phyloP scores from a whole-genome alignment of 805 yeast species.

The Candida boleticola region DNA sequence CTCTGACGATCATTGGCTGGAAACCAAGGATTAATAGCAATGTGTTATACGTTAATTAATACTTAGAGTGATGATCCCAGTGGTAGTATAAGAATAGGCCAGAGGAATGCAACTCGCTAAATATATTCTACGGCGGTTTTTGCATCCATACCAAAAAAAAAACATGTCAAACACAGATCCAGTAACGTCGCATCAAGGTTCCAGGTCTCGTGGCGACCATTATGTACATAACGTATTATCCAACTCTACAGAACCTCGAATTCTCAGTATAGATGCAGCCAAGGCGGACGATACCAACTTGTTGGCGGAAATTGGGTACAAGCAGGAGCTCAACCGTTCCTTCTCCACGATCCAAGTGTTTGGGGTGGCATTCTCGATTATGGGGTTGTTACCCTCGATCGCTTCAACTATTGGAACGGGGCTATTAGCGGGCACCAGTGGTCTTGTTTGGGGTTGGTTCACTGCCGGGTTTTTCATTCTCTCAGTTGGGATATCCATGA shows the following conservation, averaged over 20 bases:
- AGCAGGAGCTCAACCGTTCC: conserved; percentile 27
- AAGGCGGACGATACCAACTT: conserved; percentile 25
- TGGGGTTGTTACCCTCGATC: conserved; percentile 32
- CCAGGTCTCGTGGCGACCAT: conserved; percentile 5
- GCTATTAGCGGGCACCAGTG: conserved; percentile 27
- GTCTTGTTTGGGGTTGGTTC: conserved; percentile 31
- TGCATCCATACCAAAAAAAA: no score
- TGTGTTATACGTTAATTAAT: no score
- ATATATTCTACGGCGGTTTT: no score
- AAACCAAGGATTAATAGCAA: no score
- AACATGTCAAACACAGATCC: no score
- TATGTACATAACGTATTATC: conserved; percentile 12
- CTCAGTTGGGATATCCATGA: conserved; percentile 26
- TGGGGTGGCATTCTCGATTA: no score
- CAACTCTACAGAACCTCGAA: conserved; percentile 18
- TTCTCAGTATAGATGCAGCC: neutral
- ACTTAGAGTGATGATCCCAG: no score
- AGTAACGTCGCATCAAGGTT: no score
- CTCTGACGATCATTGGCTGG: no score
- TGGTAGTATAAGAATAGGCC: no score
- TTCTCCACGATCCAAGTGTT: conserved; percentile 52
- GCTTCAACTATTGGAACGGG: conserved; percentile 24
- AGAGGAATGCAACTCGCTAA: no score
- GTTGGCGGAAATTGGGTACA: conserved; percentile 51
- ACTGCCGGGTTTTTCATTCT: conserved; percentile 25